Percentiles rank a stretch among this genome's conserved stretches.
Conservation (phyloP, 225 moss, liverwort and hornwort genomes). For the Polytrichum commune region DNA sequence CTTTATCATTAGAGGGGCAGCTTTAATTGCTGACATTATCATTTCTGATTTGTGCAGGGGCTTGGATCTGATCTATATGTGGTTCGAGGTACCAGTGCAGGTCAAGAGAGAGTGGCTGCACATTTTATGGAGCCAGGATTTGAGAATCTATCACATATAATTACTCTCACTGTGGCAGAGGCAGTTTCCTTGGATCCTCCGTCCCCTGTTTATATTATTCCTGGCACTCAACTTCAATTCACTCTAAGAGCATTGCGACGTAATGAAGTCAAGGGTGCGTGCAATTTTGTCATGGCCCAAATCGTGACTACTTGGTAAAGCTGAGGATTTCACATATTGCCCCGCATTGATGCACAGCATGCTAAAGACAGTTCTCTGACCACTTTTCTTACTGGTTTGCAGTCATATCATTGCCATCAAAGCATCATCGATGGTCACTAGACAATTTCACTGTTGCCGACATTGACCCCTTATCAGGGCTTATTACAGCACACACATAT, state of each 20-base stretch:
- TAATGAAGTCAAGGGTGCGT: conserved; percentile 75
- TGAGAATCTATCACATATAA: conserved; percentile 70
- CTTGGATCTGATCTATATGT: conserved; percentile 93
- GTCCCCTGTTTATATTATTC: conserved; percentile 86
- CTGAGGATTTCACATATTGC: background rate
- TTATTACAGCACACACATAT: conserved; percentile 66
- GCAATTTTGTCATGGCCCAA: background rate
- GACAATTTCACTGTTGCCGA: conserved; percentile 74
- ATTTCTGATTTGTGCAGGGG: conserved; percentile 45
- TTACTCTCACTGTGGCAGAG: conserved; percentile 90
- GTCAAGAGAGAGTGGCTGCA: conserved; percentile 84
- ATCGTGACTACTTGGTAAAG: background rate
- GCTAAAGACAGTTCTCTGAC: conserved; percentile 9
- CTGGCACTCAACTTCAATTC: conserved; percentile 82
- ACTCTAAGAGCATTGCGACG: conserved; percentile 77
- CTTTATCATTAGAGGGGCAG: background rate
- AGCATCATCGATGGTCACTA: conserved; percentile 74
- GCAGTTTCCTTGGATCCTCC: conserved; percentile 89
- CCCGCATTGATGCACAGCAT: background rate
- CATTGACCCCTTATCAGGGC: conserved; percentile 60
- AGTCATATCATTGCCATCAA: conserved; percentile 80
- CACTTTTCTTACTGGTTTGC: conserved; percentile 27
- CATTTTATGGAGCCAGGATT: conserved; percentile 79
- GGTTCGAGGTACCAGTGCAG: conserved; percentile 82
- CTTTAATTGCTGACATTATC: conserved; percentile 13